Percentiles rank a stretch among this genome's conserved stretches.
These are phyloP conservation scores for Mycena galopus DNA, from an alignment of 768 basidiomycete species.

Conservation along the genomic window DNA sequence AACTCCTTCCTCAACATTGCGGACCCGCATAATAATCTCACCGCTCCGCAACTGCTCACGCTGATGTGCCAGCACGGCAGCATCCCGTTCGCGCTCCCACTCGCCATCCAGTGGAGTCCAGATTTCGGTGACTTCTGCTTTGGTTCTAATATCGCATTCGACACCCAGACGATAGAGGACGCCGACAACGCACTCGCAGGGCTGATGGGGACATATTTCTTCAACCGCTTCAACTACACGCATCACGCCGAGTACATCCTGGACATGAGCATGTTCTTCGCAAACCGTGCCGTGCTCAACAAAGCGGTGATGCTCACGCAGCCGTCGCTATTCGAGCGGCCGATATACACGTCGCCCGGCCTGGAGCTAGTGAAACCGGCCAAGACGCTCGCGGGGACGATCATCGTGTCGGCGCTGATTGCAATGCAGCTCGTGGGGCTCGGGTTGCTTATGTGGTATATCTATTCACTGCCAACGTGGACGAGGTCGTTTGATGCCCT, in stretches of 20 bases:
- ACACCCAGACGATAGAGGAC: not conserved
- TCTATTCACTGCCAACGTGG: constrained; percentile 8
- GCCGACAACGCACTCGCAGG: not conserved
- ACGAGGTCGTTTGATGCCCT: constrained; percentile 1
- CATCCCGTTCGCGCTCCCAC: constrained; percentile 1
- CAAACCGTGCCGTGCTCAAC: constrained; percentile 4
- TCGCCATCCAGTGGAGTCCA: not conserved
- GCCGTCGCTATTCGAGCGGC: not conserved
- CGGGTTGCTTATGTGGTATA: not conserved
- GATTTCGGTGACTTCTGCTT: not conserved
- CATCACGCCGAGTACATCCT: not conserved
- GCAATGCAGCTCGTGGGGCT: constrained; percentile 11
- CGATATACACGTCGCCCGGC: constrained; percentile 1
- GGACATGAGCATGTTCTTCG: constrained; percentile 13
- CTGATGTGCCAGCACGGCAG: not conserved
- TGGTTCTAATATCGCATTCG: not conserved
- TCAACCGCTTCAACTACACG: not conserved
- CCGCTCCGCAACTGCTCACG: not conserved
- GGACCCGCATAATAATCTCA: not conserved
- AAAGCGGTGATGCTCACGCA: not conserved
- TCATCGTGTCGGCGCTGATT: constrained; percentile 10
- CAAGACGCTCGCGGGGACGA: constrained; percentile 2
- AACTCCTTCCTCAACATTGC: constrained; percentile 8
- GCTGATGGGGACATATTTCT: not conserved
- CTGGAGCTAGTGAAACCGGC: not conserved